Evolutionary conservation across 768 basidiomycete genomes (phyloP), one percentile per base, ranked within the genome.

Genomic region (Rhodotorula babjevae): DNA sequence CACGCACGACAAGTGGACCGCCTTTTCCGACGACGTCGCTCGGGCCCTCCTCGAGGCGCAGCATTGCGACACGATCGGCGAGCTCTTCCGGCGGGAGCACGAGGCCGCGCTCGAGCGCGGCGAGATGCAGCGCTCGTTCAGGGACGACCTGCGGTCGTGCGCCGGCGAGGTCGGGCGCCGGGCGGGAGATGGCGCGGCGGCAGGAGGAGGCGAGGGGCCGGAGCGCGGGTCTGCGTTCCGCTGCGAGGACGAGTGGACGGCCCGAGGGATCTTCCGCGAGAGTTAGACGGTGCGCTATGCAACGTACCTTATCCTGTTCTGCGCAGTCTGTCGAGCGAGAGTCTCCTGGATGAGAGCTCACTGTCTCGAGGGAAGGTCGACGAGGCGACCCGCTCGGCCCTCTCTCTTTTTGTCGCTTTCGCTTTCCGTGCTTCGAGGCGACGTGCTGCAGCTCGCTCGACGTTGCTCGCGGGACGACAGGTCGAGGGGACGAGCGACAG

Each of bases 1-100:
- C 16, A 67, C 65, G 0, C 61, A 68, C 49, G 74, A 66, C 61
- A 27, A 23, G 27, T 76, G 71, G 71, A 3, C 46, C 23, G n/a
- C 50, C 4, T 76, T 76, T 53, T 64, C 65, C 18, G 64, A 63
- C 12, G 36, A 29, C 8, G 69, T 75, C 33, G 74, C 65, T 12
- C 46, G 50, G 2, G 62, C 63, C 3, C 21, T 73, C 33, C 55
- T 73, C 3, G 6, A 23, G 0, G 53, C 63, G 33, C 67, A 47
- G 31, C 55, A 21, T 0, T 57, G 53, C 40, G 53, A 46, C 21
- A 55, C 57, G 23, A 23, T 59, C 29, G 59, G 36, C 7, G 67
- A 68, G 58, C 36, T 72, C 21, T 16, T 60, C 31, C 21, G 33
- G 29, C 5, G 36, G 18, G 67, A 65, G 58, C 33, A 60, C 46